Evolutionary conservation across 345 rosid species (phyloP), one percentile per base, ranked within the genome.

Genomic region (Brassica juncea): DNA sequence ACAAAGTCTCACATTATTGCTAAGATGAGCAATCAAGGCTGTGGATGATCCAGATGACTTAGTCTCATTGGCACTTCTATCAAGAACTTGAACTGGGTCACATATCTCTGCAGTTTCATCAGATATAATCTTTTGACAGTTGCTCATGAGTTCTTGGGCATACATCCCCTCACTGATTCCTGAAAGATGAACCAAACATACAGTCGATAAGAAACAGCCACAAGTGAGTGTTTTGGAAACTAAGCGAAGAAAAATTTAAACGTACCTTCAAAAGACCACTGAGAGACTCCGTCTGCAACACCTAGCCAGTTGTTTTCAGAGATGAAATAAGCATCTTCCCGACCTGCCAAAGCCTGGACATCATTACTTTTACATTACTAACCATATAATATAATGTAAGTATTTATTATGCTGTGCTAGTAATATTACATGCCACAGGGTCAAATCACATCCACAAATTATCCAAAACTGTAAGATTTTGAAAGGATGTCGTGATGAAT

Each of bases 281-380:
- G 84, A 71, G 86, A 83, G 75, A 82, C 85, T 86, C 98, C 98
- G 55, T 93, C 92, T 2, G 94, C 97, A 80, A 93, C 61, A 60
- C 97, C 97, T 15, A 93, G 76, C 98, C 98, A 93, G 75, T 85
- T 88, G 69, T 64, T 47, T 21, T 71, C 9, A 73, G 79, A 70
- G 70, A 89, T 70, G 82, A 93, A 93, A 82, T 89, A 87, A 65
- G 92, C 91, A 86, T 93, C 97, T 66, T 87, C 87, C 65, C 87
- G 84, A 88, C 97, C 98, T 87, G 92, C 81, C 89, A 88, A 93
- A 74, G 82, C 94, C 98, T 93, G 98, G 90, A 80, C 86, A 88
- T 88, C 84, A 91, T 84, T 88, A 91, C 77, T 84, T 68, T 83
- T 80, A 79, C 71, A 89, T 87, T 84, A 85, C 86, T 89, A 59